Base-by-base conservation (phyloP, 2,329 filamentous ascomycete genomes). In the Lachnellula occidentalis region DNA sequence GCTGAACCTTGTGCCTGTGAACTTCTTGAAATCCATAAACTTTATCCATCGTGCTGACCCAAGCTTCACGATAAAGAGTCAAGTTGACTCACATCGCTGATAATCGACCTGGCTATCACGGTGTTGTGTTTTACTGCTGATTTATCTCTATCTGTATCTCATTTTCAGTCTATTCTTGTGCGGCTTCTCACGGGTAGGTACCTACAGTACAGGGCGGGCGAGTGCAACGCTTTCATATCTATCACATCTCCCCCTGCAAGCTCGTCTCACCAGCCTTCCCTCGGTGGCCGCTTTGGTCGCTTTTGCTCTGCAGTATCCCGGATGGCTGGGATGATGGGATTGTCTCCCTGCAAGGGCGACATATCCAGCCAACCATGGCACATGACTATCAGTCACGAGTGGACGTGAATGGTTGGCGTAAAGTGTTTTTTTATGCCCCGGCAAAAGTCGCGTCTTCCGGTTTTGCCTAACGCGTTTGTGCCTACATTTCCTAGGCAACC, bases 331-430 rank as follows among this genome's bases (percentile, higher is more conserved):
- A 54, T 55, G n/a, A 43, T 58, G 47, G 55, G 48, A 54, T 55
- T 9, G 41, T 39, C 14, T 14, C 8, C 19, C 46, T 45, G 17
- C 31, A 37, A 11, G 11, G 27, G 34, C 48, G 12, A 43, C 17
- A 24, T 46, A 12, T 24, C 4, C 24, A 46, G 21, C 22, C 47
- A 53, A 36, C 21, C 15, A 34, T 8, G 46, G 54, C 54, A 57
- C 51, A 45, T 62, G 59, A 61, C 54, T 37, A 7, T 34, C 47
- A 61, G 53, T 61, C 61, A 63, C 51, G 41, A 51, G 56, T n/a
- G 24, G 11, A 31, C 47, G 60, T 34, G 58, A 51, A 22, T 34
- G 27, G 47, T 21, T 24, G 49, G 57, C 50, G 55, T 54, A 45
- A 43, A 60, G 51, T 57, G 55, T 12, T 53, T 56, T 24, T 50